Evolutionary conservation across 352 stramenopile species (phyloP), one percentile per base, ranked within the genome.

Genomic region (Phytophthora palmivora): DNA sequence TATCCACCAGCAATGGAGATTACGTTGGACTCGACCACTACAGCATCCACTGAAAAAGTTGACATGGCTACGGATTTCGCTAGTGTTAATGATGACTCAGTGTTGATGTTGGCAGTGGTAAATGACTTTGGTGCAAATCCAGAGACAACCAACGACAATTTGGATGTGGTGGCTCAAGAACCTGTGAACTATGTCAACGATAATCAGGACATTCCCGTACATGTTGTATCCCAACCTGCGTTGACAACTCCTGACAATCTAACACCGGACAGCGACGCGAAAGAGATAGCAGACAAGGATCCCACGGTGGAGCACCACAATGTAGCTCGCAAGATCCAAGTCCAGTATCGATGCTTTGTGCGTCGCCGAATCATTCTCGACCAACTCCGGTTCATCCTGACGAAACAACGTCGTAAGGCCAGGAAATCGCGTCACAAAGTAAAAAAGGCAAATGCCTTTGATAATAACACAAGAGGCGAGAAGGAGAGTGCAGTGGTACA

Each of bases 311-410:
- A 54, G 14, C 22, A 50, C 16, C 19, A 52, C 28, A 39, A 47
- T 2, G 19, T 45, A n/a, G 21, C 36, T 41, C 36, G 30, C 18
- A 65, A 62, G 15, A 80, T 84, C 19, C 72, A 82, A 66, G 46
- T 41, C 3, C 76, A 80, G 36, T 84, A 82, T 48, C 72, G 70
- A 39, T 67, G 57, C 22, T 80, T 77, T 51, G 32, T 57, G 11
- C 58, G 55, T 4, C 66, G 75, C 4, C 61, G 70, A 41, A 22
- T 80, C 2, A 37, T 84, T 30, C 16, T 66, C 8, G 75, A 79
- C 16, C 72, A 84, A 42, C 56, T 84, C 10, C 67, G 51, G 6
- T 84, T 80, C 39, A 36, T 80, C n/a, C 22, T 82, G 36, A 64
- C 53, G 15, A 68, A 79, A 18, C 52, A 82, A 12, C 55, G 62